Base-by-base conservation (phyloP, 371 early-diverging fungal species). In the Cokeromyces recurvatus region DNA sequence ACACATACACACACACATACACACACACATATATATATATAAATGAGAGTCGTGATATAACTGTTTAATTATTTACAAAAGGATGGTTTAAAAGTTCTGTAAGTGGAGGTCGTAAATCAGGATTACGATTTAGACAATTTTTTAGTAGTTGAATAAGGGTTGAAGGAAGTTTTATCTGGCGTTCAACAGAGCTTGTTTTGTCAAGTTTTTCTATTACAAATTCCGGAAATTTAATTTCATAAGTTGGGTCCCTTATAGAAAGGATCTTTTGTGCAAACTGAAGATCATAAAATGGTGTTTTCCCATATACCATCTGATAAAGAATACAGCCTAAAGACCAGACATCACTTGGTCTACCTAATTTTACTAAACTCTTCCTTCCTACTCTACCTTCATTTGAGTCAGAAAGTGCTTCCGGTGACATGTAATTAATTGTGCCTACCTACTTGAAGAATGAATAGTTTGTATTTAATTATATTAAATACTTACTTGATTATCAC, bases 301-400 rank as follows among this genome's bases (percentile, higher is more conserved):
- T 69, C 0, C 93, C 94, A 61, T 94, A 97, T 4, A 93, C 83
- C 85, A 99, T 87, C 55, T 95, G 92, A 65, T 99, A 99, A 7
- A 99, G 65, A 32, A 99, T 99, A 44, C 94, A 92, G 1, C 99
- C 99, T 7, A 98, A 66, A 3, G 96, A 92, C 99, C 99, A 99
- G 1, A 99, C 88, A 64, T 99, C 99, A 49, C 89, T 79, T 0
- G 89, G 62, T 10, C 78, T 69, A 3, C 91, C 89, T 19, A 86
- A 58, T 66, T 81, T 62, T 22, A 49, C 38, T 11, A 17, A 0
- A 22, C 59, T 55, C 31, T 39, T 25, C 3, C 55, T 44, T 9
- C 36, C 50, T 6, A 31, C 43, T 11, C 42, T 49, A 10, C 34
- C 51, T 17, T 54, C 51, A 25, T 45, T 51, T 5, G 57, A 38